These are phyloP conservation scores for Gentiana straminea DNA, from an alignment of 257 asterid species.

Conservation along the genomic window DNA sequence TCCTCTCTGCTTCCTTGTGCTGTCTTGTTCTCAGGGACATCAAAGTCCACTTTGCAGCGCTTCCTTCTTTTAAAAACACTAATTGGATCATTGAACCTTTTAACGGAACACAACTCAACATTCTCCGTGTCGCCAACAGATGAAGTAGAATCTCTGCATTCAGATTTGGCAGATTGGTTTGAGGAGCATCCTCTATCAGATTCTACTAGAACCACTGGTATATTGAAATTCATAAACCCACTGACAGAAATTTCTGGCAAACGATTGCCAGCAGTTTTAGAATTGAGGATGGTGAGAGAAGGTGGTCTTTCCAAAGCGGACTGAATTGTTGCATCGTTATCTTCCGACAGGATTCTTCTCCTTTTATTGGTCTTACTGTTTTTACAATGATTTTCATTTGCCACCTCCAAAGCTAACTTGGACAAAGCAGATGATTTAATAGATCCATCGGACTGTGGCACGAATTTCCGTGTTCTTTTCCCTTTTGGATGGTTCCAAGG, in stretches of 20 bases:
- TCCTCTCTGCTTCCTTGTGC: conserved; percentile 8
- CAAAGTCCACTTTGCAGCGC: not conserved
- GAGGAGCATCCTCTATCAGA: conserved; percentile 13
- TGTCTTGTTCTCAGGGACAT: not conserved
- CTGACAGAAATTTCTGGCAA: conserved; percentile 14
- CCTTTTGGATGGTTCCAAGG: conserved; percentile 38
- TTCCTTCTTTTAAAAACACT: conserved; percentile 15
- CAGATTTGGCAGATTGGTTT: conserved; percentile 14
- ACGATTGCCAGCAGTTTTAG: conserved; percentile 9
- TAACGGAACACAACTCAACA: conserved; percentile 7
- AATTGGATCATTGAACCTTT: conserved; percentile 3
- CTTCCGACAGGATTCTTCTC: conserved; percentile 23
- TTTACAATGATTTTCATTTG: conserved; percentile 17
- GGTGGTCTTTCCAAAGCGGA: conserved; percentile 18
- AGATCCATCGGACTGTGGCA: conserved; percentile 18
- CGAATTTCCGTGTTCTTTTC: conserved; percentile 33
- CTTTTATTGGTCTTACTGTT: conserved; percentile 17
- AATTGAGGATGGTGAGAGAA: conserved; percentile 13
- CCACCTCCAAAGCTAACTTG: conserved; percentile 15
- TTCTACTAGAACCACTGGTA: conserved; percentile 10
- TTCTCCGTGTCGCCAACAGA: conserved; percentile 15
- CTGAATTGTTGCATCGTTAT: conserved; percentile 17
- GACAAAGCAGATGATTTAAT: conserved; percentile 18
- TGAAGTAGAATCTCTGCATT: conserved; percentile 14
- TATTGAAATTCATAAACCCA: conserved; percentile 13